phyloP scores from a whole-genome alignment of 441 rosid species.

The Bruguiera hainesii region DNA sequence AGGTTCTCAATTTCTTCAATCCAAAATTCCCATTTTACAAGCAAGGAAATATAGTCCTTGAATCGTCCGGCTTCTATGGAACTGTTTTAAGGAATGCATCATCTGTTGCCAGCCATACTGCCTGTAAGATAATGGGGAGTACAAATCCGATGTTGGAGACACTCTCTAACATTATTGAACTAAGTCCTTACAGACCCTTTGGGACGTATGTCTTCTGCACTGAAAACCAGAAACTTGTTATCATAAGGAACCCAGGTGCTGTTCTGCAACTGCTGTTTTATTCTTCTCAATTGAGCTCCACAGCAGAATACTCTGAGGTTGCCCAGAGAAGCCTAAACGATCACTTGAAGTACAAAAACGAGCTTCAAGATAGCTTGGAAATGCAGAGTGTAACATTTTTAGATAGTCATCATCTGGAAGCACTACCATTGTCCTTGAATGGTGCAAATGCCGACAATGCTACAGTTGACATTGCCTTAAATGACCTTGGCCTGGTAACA shows the following conservation, averaged over 20 bases:
- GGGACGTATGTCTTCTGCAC: slow-evolving; percentile 67
- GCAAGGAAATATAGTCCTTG: slow-evolving; percentile 13
- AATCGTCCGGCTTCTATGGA: slow-evolving; percentile 25
- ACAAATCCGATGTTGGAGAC: slow-evolving; percentile 55
- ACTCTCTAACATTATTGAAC: slow-evolving; percentile 45
- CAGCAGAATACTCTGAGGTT: slow-evolving; percentile 25
- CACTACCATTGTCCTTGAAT: slow-evolving; percentile 33
- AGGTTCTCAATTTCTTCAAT: slow-evolving; percentile 34
- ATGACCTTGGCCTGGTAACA: slow-evolving; percentile 67
- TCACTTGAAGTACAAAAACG: slow-evolving; percentile 42
- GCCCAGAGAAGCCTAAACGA: slow-evolving; percentile 42
- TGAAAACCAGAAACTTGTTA: slow-evolving; percentile 40
- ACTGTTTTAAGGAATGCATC: slow-evolving; percentile 50
- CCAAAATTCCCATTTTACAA: slow-evolving; percentile 8
- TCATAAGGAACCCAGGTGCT: slow-evolving; percentile 62
- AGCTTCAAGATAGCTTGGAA: slow-evolving; percentile 31
- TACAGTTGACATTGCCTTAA: slow-evolving; percentile 22
- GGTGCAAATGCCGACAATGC: slow-evolving; percentile 18
- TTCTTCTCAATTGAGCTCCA: slow-evolving; percentile 44
- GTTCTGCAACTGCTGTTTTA: slow-evolving; percentile 67
- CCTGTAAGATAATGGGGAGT: slow-evolving; percentile 57
- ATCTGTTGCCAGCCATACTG: slow-evolving; percentile 44
- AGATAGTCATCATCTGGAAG: slow-evolving; percentile 28
- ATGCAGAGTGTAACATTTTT: slow-evolving; percentile 22
- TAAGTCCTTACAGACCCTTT: slow-evolving; percentile 74